phyloP scores from a whole-genome alignment of 371 early-diverging fungal genomes.

The Syncephalastrum racemosum region DNA sequence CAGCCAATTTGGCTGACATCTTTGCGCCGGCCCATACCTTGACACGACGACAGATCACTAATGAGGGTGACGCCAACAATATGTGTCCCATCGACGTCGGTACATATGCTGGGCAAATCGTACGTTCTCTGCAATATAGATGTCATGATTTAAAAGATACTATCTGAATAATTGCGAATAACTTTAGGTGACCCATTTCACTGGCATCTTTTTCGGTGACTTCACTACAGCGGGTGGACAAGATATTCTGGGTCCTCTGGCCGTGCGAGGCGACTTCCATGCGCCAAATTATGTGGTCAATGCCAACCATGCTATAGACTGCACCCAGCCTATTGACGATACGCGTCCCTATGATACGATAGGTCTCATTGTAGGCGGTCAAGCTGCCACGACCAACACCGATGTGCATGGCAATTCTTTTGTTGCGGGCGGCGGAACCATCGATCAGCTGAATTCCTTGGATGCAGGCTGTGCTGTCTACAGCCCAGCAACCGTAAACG shows the following conservation, averaged over 20 bases:
- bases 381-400: not conserved
- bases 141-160: too few species aligned
- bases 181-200: conserved; percentile 18
- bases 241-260: conserved; percentile 24
- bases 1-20: too few species aligned
- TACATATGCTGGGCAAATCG: too few species aligned
- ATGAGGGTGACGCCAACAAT: too few species aligned
- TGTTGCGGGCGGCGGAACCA: not conserved
- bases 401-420: conserved; percentile 16
- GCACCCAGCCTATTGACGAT: not conserved
- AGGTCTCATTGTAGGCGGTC: conserved; percentile 13
- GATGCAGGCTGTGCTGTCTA: not conserved
- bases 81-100: too few species aligned
- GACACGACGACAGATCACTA: too few species aligned
- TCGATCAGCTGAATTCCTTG: not conserved
- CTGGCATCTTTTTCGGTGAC: conserved; percentile 23
- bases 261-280: conserved; percentile 18
- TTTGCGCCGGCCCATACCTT: too few species aligned
- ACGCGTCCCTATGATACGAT: not conserved
- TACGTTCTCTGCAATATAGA: too few species aligned
- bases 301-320: conserved; percentile 10
- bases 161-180: too few species aligned
- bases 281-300: conserved; percentile 20
- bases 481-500: too few species aligned
- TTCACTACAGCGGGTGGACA: conserved; percentile 16